Percentiles rank a stretch among this genome's conserved stretches.
These are phyloP conservation scores for Lipomyces orientalis DNA, from an alignment of 805 yeast genomes.

Conservation along the genomic window DNA sequence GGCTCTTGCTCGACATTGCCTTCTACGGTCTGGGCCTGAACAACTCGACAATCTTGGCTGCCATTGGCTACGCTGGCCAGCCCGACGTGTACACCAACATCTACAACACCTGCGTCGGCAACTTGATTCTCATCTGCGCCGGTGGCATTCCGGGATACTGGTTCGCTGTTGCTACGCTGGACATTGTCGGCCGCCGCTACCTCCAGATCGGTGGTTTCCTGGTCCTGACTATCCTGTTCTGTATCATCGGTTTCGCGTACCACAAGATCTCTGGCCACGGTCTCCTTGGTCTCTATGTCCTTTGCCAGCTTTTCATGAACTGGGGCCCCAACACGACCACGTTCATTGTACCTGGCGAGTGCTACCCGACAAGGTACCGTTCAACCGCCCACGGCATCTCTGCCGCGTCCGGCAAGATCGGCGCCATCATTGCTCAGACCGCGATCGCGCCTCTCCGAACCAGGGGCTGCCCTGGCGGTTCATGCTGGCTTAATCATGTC, in stretches of 20 bases:
- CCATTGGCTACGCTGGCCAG: constrained; percentile 83
- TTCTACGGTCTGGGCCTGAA: constrained; percentile 88
- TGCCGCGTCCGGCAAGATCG: constrained; percentile 90
- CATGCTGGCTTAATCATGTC: constrained; percentile 89
- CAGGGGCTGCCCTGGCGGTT: constrained; percentile 71
- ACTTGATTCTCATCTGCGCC: constrained; percentile 89
- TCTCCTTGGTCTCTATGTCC: constrained; percentile 74
- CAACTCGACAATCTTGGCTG: constrained; percentile 75
- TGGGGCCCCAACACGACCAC: constrained; percentile 95
- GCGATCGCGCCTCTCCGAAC: constrained; percentile 68
- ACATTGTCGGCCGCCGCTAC: constrained; percentile 82
- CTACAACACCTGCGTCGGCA: constrained; percentile 86
- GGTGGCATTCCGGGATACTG: constrained; percentile 96
- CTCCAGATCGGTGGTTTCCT: constrained; percentile 78
- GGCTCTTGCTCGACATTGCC: constrained; percentile 91
- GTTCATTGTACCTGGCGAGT: constrained; percentile 88
- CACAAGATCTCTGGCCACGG: constrained; percentile 70
- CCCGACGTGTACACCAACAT: constrained; percentile 70
- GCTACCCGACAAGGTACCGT: constrained; percentile 93
- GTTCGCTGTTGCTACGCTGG: constrained; percentile 80
- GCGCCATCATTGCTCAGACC: constrained; percentile 78
- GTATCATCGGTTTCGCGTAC: constrained; percentile 84
- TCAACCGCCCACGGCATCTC: constrained; percentile 95
- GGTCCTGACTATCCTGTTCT: constrained; percentile 71
- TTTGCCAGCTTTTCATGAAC: constrained; percentile 86